Base-by-base conservation (phyloP, 1,284 basidiomycete genomes). In the Heterobasidion irregulare region DNA sequence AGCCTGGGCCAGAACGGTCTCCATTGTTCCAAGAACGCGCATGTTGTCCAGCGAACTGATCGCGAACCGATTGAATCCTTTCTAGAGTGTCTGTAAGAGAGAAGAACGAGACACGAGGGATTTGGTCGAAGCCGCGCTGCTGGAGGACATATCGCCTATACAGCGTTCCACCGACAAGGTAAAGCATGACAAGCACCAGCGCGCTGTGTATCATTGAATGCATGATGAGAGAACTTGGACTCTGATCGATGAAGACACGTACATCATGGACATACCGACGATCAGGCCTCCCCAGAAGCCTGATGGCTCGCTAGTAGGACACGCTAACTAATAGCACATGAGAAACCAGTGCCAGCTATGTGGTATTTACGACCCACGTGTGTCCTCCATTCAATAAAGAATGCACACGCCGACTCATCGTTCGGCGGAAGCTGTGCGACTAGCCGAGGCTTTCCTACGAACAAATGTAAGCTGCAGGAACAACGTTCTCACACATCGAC, bases 361-460 rank as follows among this genome's bases (percentile, higher is more conserved):
- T 50, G 33, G 56, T 47, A 35, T 57, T 56, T 46, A 55, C 57
- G 8, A 47, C 78, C 64, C 59, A 87, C 88, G 61, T 79, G 79
- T 18, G 83, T 89, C 56, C 76, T 75, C 86, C 84, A 90, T 70
- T 91, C 86, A 49, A 88, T 68, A 55, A 83, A 77, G 65, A 82
- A 91, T 18, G 79, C 77, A 66, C 86, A 91, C 15, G 79, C 81
- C 10, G 65, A 66, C 6, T 82, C 78, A 49, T 85, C 83, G n/a
- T 78, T 75, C 16, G 77, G 75, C 2, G 83, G 86, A 18, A 86
- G 75, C 56, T 83, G 79, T 4, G 76, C 80, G 10, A 86, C 66
- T 2, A 89, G 72, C 13, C 76, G 68, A 6, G 87, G 87, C 55
- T 71, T 67, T 1, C 77, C 78, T 75, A 55, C 33, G 2, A 5